Base-by-base conservation (phyloP, 192 early-diverging fungal species). In the Kickxella alabastrina region DNA sequence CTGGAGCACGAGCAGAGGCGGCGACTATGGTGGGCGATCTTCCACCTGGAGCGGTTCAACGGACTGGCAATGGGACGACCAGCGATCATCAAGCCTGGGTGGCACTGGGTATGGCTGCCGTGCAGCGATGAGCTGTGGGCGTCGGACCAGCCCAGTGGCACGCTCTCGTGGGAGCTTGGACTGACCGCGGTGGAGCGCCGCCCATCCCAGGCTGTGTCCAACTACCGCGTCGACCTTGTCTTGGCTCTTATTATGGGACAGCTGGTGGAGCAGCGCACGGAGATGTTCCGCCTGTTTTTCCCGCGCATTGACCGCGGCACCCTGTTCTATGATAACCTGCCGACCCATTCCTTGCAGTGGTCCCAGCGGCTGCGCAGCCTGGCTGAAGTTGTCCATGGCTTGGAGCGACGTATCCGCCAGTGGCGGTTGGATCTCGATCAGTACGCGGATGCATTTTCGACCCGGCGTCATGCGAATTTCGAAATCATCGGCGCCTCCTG, bases 41-140 rank as follows among this genome's bases (percentile, higher is more conserved):
- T 75, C 55, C 65, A 68, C 26, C 42, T 75, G 5, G 72, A 75
- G 57, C 46, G 72, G 5, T 75, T 75, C 48, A 68, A 75, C 37
- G 72, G 72, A 2, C 47, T 75, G 51, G 72, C 72, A 9, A 75
- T 75, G 72, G 72, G 72, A 1, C 49, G 72, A 2, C 72, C 72
- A 43, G 65, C 72, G 0, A 75, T 75, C 12, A 75, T 75, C 46
- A 75, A 75, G 37, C 72, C 65, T 17, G 72, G 72, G 14, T 75
- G 72, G 72, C 72, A 75, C 45, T 75, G 72, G 72, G 72, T 75
- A 18, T 75, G 72, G 72, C 56, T 75, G 18, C 72, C 72, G 6
- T 75, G 72, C 52, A 52, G 48, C 42, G 72, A 75, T 35, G 56
- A 49, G 4, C 55, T 75, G 52, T 75, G 72, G 72, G 52, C 65